Conservation (phyloP, 768 basidiomycete genomes). For the Suillus brevipes region DNA sequence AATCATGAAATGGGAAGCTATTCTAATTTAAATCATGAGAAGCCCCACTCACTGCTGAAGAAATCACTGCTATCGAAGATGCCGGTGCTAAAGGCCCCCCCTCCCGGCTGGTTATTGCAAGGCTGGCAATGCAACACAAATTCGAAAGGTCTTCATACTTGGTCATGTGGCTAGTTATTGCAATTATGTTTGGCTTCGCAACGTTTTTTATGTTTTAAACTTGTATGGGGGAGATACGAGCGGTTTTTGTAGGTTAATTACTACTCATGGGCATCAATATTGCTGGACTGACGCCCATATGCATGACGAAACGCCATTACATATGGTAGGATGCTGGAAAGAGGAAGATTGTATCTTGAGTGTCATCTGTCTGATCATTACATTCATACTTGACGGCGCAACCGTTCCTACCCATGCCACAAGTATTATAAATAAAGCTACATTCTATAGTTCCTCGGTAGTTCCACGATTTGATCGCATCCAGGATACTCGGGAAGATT, state of each 20-base stretch:
- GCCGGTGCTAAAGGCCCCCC: slow-evolving; percentile 58
- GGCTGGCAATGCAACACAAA: neutral
- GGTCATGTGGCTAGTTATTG: neutral
- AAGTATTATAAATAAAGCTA: neutral
- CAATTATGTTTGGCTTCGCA: neutral
- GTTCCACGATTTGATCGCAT: slow-evolving; percentile 81
- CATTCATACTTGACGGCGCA: neutral
- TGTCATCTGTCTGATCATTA: neutral
- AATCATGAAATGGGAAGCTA: neutral
- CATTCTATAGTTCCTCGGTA: slow-evolving; percentile 30
- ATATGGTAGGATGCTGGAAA: neutral
- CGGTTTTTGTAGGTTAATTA: too few species aligned
- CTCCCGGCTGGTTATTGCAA: slow-evolving; percentile 4
- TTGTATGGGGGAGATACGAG: too few species aligned
- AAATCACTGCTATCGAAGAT: slow-evolving; percentile 62
- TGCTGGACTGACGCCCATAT: neutral
- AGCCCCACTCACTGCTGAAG: slow-evolving; percentile 57
- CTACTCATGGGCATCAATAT: too few species aligned
- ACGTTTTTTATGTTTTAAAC: neutral
- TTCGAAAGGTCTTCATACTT: neutral
- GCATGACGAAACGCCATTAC: neutral
- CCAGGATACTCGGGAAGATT: slow-evolving; percentile 84
- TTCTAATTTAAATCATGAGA: slow-evolving; percentile 5
- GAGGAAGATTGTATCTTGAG: neutral
- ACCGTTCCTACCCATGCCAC: neutral